Conservation (phyloP, 2,329 filamentous ascomycete species). For the Epichloe aotearoae region DNA sequence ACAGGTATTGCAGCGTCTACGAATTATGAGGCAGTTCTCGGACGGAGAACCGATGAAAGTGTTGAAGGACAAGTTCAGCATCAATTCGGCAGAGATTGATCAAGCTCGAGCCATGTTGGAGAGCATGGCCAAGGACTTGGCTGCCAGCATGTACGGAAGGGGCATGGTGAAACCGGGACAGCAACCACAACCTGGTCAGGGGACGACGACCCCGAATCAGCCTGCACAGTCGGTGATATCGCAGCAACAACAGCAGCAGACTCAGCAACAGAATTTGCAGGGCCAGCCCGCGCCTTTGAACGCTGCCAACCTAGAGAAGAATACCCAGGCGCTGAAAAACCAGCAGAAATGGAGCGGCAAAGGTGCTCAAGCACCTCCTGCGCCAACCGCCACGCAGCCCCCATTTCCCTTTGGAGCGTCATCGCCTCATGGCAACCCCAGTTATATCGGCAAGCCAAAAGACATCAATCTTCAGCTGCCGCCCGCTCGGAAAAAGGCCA, state of each 20-base stretch:
- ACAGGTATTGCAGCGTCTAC: conserved; percentile 30
- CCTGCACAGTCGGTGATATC: conserved; percentile 2
- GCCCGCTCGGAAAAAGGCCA: conserved; percentile 43
- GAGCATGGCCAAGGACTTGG: conserved; percentile 37
- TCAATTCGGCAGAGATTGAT: conserved; percentile 38
- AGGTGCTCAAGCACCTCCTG: conserved; percentile 36
- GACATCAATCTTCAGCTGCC: conserved; percentile 45
- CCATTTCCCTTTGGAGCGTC: conserved; percentile 42
- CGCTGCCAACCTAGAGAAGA: conserved; percentile 38
- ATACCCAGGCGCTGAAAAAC: conserved; percentile 33
- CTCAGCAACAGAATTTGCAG: conserved; percentile 11
- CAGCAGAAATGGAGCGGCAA: conserved; percentile 26
- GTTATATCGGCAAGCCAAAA: conserved; percentile 37
- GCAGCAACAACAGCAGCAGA: conserved; percentile 13
- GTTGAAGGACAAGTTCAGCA: conserved; percentile 36
- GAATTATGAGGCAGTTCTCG: conserved; percentile 38
- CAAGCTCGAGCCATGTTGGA: conserved; percentile 33
- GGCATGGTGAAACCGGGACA: conserved; percentile 14
- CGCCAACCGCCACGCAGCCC: conserved; percentile 43
- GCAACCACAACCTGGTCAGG: conserved; percentile 13
- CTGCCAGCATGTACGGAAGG: conserved; percentile 17
- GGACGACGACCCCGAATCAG: conserved; percentile 15
- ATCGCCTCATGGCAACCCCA: conserved; percentile 47
- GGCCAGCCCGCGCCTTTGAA: conserved; percentile 24
- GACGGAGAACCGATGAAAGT: conserved; percentile 33